These are phyloP conservation scores for Pleurotus giganteus DNA, from an alignment of 768 basidiomycete species.

Conservation along the genomic window DNA sequence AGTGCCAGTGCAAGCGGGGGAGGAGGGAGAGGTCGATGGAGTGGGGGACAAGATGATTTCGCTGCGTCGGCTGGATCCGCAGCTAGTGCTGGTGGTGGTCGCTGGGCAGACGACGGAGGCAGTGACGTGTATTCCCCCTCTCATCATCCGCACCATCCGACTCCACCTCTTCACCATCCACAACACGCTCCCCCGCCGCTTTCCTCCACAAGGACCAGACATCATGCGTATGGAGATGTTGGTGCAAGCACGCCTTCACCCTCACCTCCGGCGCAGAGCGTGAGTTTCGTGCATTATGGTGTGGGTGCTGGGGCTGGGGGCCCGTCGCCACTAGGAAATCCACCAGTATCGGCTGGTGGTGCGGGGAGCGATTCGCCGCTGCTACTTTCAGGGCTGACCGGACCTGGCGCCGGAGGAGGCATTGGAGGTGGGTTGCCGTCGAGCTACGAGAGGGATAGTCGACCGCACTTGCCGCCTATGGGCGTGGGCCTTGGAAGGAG, in stretches of 20 bases:
- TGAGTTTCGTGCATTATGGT: conserved; percentile 61
- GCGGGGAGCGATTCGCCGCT: conserved; percentile 1
- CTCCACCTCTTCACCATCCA: conserved; percentile 33
- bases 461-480: conserved; percentile 6
- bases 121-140: conserved; percentile 30
- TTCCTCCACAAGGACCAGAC: conserved; percentile 33
- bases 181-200: neutral
- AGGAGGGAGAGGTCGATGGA: neutral
- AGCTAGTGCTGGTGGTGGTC: neutral
- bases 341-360: conserved; percentile 19
- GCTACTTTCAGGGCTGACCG: neutral
- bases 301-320: conserved; percentile 32
- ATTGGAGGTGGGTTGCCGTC: conserved; percentile 11
- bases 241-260: conserved; percentile 49
- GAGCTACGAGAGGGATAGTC: conserved; percentile 1
- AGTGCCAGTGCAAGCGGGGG: conserved; percentile 23
- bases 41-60: neutral
- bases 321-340: conserved; percentile 51
- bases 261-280: conserved; percentile 56
- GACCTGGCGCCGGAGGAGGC: neutral
- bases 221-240: conserved; percentile 31
- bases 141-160: conserved; percentile 45
- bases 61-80: neutral
- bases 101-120: neutral
- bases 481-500: neutral